Evolutionary conservation across 352 stramenopile species (phyloP).

Genomic region (Aphanomyces euteiches): DNA sequence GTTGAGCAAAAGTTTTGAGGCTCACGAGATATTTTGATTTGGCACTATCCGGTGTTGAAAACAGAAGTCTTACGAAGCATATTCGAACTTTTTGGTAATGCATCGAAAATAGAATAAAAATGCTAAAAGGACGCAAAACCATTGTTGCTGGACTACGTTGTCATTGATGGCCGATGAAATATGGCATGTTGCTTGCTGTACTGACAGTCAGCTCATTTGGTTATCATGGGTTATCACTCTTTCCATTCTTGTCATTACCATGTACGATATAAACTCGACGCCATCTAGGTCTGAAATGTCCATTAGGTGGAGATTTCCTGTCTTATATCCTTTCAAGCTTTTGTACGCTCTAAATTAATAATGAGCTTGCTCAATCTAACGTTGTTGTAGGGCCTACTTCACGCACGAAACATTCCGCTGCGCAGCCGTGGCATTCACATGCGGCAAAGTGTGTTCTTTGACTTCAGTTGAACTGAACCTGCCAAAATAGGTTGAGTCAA

Average conservation of each 20-base stretch:
- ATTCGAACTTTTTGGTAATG: not conserved
- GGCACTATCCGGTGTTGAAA: no score
- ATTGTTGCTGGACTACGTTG: not conserved
- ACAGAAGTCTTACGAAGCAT: not conserved
- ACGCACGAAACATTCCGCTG: slow-evolving; percentile 17
- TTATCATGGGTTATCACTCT: not conserved
- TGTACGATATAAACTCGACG: not conserved
- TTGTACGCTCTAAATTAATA: not conserved
- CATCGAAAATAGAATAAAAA: not conserved
- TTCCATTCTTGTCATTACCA: not conserved
- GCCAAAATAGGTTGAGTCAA: slow-evolving; percentile 7
- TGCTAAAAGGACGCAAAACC: slow-evolving; percentile 6
- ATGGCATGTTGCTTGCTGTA: slow-evolving; percentile 10
- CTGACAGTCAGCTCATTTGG: slow-evolving; percentile 5
- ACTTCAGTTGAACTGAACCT: no score
- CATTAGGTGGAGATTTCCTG: slow-evolving; percentile 1
- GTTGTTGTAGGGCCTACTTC: slow-evolving; percentile 17
- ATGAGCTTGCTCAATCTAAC: no score
- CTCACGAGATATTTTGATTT: no score
- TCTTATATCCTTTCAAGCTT: slow-evolving; percentile 11
- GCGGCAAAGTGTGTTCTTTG: not conserved
- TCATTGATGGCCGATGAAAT: no score
- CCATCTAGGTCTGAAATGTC: not conserved
- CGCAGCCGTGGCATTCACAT: not conserved
- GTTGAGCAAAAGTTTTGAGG: no score